Conservation (phyloP, 2,329 filamentous ascomycete genomes). For the Fusarium haematococcum region DNA sequence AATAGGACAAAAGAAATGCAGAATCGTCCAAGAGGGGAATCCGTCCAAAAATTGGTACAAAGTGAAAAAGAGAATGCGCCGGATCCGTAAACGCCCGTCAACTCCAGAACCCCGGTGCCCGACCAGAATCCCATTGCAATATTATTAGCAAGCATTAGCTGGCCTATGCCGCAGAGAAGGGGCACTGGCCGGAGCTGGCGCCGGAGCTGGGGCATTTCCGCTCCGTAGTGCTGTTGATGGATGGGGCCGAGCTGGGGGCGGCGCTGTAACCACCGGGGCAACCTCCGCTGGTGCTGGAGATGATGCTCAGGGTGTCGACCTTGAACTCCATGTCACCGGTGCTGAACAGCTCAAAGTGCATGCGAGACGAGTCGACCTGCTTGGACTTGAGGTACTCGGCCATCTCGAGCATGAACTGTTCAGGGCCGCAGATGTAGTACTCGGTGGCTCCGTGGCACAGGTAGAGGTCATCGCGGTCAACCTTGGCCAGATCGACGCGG, state of each 20-base stretch:
- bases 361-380: slow-evolving; percentile 52
- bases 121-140: slow-evolving; percentile 5
- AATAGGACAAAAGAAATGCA: background rate
- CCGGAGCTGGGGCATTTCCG: slow-evolving; percentile 35
- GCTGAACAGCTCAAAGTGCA: slow-evolving; percentile 62
- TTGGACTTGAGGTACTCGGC: slow-evolving; percentile 55
- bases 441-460: slow-evolving; percentile 59
- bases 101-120: slow-evolving; percentile 6
- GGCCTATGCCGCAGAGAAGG: slow-evolving; percentile 24
- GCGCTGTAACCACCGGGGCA: slow-evolving; percentile 19
- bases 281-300: slow-evolving; percentile 31
- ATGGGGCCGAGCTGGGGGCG: slow-evolving; percentile 22
- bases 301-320: slow-evolving; percentile 46
- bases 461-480: slow-evolving; percentile 59
- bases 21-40: slow-evolving; percentile 17
- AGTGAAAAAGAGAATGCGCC: slow-evolving; percentile 12
- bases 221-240: slow-evolving; percentile 22
- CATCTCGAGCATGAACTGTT: slow-evolving; percentile 67
- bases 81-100: slow-evolving; percentile 29
- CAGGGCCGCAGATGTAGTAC: slow-evolving; percentile 67
- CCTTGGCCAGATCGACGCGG: slow-evolving; percentile 58
- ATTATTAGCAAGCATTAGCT: background rate
- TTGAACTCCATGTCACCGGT: slow-evolving; percentile 57
- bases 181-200: slow-evolving; percentile 22
- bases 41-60: slow-evolving; percentile 6